Base-by-base conservation (phyloP, 2,329 filamentous ascomycete genomes). In the Epichloe scottii region DNA sequence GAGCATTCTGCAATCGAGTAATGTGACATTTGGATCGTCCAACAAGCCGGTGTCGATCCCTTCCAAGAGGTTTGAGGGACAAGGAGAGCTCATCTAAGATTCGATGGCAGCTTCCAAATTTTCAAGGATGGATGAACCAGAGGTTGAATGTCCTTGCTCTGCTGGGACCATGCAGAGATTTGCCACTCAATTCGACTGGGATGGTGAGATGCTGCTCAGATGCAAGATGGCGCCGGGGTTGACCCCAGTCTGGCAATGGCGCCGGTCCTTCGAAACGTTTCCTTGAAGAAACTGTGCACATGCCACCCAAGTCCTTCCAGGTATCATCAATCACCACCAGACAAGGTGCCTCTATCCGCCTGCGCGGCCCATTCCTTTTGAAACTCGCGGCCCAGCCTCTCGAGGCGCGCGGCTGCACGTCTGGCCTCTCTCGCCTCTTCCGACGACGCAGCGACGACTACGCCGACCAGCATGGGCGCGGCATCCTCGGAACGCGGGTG, bases 351-450 rank as follows among this genome's bases (percentile, higher is more conserved):
- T 23, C 57, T 55, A 17, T 63, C 62, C 40, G 59, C 53, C 48
- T 67, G 62, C 21, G 59, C 58, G 1, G 63, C 60, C 76, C 77
- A 81, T 53, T 75, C 72, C 26, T 66, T 65, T 60, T 82, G 79
- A 46, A 82, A 74, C 45, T 74, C 71, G 52, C 71, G 66, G 1
- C 75, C 79, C 3, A 81, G 66, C 49, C 69, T 70, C 64, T 82
- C 78, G 11, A 83, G 61, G 51, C 71, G 68, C 0, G 69, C 71
- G 0, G 75, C 74, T 1, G 77, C 76, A 44, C 73, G 70, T 10
- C 75, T 69, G 2, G 77, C 79, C 52, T 80, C 76, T 30, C 63
- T 62, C 10, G 70, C 67, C 7, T 76, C 70, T 39, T 75, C 71
- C 1, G 71, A 65, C 3, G 67, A 67, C 5, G 68, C 67, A 1